These are phyloP conservation scores for Citrus medica DNA, from an alignment of 345 rosid genomes.

Conservation along the genomic window DNA sequence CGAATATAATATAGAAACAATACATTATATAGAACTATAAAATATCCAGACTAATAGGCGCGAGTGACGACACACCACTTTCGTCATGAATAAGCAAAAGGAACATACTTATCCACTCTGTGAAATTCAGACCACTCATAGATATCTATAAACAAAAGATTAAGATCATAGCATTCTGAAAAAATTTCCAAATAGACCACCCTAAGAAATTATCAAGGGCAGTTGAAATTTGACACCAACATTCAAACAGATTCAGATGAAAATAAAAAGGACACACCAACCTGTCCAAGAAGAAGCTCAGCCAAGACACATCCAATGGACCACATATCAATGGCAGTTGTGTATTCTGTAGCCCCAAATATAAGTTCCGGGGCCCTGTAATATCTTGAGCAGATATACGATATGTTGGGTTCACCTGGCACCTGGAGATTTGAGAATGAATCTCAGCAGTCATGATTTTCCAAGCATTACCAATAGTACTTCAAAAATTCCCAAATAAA, in stretches of 20 bases:
- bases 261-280: constrained; percentile 13
- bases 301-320: constrained; percentile 96
- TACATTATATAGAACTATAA: no score
- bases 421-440: constrained; percentile 44
- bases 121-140: neutral
- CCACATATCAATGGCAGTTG: constrained; percentile 98
- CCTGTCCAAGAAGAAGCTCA: constrained; percentile 93
- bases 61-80: neutral
- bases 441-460: constrained; percentile 1
- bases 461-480: neutral
- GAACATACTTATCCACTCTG: neutral
- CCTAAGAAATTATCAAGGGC: neutral
- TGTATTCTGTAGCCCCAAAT: constrained; percentile 95
- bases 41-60: neutral
- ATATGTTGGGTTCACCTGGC: constrained; percentile 96
- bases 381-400: constrained; percentile 96
- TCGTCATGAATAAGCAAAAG: neutral
- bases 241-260: neutral
- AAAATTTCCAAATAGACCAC: neutral
- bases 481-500: neutral
- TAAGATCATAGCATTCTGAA: neutral
- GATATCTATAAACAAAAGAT: neutral
- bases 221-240: neutral
- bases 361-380: constrained; percentile 99
- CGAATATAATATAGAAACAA: neutral